Conservation (phyloP, 208 protist genomes). For the Tetramitus jugosus region DNA sequence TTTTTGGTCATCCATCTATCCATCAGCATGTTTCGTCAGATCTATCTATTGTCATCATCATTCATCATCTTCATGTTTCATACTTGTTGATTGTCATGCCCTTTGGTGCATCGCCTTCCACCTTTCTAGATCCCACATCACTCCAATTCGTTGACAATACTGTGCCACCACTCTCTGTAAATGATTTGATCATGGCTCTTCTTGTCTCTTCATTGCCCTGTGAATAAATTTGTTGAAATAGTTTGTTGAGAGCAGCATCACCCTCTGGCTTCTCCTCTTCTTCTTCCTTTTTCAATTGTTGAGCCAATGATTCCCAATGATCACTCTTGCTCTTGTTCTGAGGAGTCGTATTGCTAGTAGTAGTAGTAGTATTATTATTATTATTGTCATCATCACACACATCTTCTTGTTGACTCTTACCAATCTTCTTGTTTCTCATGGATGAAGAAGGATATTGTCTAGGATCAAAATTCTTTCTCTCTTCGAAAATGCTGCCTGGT, state of each 20-base stretch:
- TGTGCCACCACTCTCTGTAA: conserved; percentile 78
- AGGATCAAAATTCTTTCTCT: conserved; percentile 8
- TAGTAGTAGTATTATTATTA: conserved; percentile 55
- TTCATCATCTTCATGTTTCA: neutral
- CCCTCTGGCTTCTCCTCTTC: conserved; percentile 72
- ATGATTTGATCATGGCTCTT: conserved; percentile 87
- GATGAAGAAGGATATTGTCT: conserved; percentile 14
- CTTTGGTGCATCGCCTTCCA: conserved; percentile 62
- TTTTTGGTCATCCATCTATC: no score
- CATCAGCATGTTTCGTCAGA: no score
- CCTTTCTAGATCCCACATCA: conserved; percentile 72
- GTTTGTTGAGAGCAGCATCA: conserved; percentile 70
- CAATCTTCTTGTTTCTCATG: neutral
- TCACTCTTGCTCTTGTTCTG: conserved; percentile 68
- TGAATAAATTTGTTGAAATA: conserved; percentile 86
- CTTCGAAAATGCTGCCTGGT: neutral
- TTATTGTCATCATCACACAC: conserved; percentile 39
- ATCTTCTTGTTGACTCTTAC: no score
- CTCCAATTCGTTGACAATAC: conserved; percentile 90
- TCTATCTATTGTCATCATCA: no score
- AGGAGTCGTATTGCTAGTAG: no score
- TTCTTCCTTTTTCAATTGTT: conserved; percentile 54
- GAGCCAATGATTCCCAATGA: conserved; percentile 63
- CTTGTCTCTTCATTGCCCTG: conserved; percentile 72
- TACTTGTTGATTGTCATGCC: conserved; percentile 69